Evolutionary conservation across 2,329 filamentous ascomycete genomes (phyloP), one percentile per base, ranked within the genome.

Genomic region (Cladosporium halotolerans): DNA sequence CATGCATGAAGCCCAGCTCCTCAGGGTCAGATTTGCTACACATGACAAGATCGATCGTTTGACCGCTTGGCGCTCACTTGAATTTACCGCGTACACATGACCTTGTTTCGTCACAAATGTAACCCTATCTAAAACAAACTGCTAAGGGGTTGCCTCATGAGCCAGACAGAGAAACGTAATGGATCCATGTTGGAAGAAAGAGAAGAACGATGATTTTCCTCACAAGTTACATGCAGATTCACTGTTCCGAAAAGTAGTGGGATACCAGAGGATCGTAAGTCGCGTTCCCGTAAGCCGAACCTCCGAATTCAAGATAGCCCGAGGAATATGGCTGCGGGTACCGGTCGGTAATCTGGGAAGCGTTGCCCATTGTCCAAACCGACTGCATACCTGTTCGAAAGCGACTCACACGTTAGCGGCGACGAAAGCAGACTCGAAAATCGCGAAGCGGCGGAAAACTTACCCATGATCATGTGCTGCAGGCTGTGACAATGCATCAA

Each of bases 401-500:
- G 32, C 13, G 32, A 34, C 32, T 34, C 32, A 34, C 2, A 34
- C 32, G 32, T 34, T 34, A 34, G 32, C 32, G 32, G 32, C 32
- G 32, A 34, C 32, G 32, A 34, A 34, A 34, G 32, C 32, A 3
- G 32, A 34, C 32, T 34, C 8, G 32, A 34, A 19, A 42, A 9
- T 32, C 4, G 23, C 43, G 19, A n/a, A 52, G 18, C 50, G 32
- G 32, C 32, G 32, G 3, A 34, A 34, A 23, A 42, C 7, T 16
- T 2, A 43, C 76, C 78, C 79, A 82, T 82, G 14, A 79, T 67
- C 73, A 81, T 79, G 62, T 84, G 81, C 51, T 77, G 75, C 46
- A 79, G 57, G 13, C 79, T 75, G 62, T 84, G 81, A 57, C 81
- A 84, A 63, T 84, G 81, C 57, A 83, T 70, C 46, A 83, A 79